Conservation (phyloP, 495 filamentous ascomycete species). For the Aspergillus bridgeri region DNA sequence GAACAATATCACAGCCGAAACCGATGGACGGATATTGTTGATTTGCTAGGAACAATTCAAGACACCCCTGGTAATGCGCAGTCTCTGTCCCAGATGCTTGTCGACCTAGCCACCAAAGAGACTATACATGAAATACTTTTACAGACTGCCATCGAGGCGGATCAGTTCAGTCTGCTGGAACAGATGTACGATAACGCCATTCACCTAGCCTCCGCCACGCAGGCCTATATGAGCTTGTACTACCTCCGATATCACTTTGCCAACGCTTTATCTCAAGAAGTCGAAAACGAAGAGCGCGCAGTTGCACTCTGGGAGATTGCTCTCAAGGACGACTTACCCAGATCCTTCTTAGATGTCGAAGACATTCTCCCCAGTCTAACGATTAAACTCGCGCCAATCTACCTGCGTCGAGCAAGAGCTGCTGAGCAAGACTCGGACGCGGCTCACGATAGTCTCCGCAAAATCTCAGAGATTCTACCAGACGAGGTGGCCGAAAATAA, state of each 20-base stretch:
- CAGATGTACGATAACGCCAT: slow-evolving; percentile 29
- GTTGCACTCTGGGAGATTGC: slow-evolving; percentile 18
- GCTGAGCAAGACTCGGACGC: slow-evolving; percentile 12
- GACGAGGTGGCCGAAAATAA: slow-evolving; percentile 16
- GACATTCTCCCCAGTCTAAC: slow-evolving; percentile 15
- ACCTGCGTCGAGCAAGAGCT: slow-evolving; percentile 12
- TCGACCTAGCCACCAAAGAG: slow-evolving; percentile 25
- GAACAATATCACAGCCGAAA: slow-evolving; percentile 21
- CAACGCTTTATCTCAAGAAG: slow-evolving; percentile 16
- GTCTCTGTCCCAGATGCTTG: slow-evolving; percentile 13
- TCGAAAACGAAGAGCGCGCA: slow-evolving; percentile 15
- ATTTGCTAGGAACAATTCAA: slow-evolving; percentile 28
- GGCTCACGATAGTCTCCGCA: slow-evolving; percentile 9
- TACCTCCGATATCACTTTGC: slow-evolving; percentile 22
- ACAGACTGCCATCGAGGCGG: slow-evolving; percentile 23
- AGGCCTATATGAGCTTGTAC: slow-evolving; percentile 15
- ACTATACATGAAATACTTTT: slow-evolving; percentile 27
- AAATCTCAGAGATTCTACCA: slow-evolving; percentile 14
- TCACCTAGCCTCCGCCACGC: slow-evolving; percentile 15
- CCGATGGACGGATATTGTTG: slow-evolving; percentile 29
- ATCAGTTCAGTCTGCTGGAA: slow-evolving; percentile 28
- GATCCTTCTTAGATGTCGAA: slow-evolving; percentile 13
- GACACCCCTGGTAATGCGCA: slow-evolving; percentile 14
- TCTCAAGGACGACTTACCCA: slow-evolving; percentile 18
- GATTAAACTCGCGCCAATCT: slow-evolving; percentile 18